phyloP scores from a whole-genome alignment of 306 rosid species.

The Comarum palustre region DNA sequence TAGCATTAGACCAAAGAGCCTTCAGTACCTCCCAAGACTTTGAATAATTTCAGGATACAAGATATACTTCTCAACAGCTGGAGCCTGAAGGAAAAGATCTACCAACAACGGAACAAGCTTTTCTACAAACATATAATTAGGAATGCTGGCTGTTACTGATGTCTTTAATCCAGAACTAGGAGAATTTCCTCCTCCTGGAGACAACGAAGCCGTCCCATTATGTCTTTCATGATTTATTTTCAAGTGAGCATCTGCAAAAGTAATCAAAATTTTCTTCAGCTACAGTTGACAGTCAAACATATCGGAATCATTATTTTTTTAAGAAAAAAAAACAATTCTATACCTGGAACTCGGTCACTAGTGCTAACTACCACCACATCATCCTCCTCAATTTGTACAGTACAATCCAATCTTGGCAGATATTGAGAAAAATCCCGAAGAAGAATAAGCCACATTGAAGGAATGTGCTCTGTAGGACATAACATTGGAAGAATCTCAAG shows the following conservation, averaged over 20 bases:
- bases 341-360: conserved; percentile 47
- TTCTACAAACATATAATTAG: conserved; percentile 70
- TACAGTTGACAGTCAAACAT: conserved; percentile 19
- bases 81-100: conserved; percentile 79
- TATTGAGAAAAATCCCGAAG: conserved; percentile 68
- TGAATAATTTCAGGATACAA: conserved; percentile 89
- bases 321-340: conserved; percentile 22
- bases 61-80: conserved; percentile 66
- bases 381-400: conserved; percentile 53
- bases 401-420: conserved; percentile 71
- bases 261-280: conserved; percentile 15
- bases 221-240: conserved; percentile 39
- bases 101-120: conserved; percentile 83
- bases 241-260: conserved; percentile 49
- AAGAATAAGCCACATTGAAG: conserved; percentile 90
- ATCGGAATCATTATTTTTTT: neutral
- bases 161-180: conserved; percentile 47
- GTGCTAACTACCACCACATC: conserved; percentile 52
- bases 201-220: conserved; percentile 50
- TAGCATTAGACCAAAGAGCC: conserved; percentile 25
- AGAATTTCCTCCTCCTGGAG: conserved; percentile 47
- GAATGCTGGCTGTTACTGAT: conserved; percentile 44
- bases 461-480: conserved; percentile 61
- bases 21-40: conserved; percentile 82
- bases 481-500: conserved; percentile 78